Evolutionary conservation across 2,329 filamentous ascomycete species (phyloP).

Genomic region (Diaporthe citri): DNA sequence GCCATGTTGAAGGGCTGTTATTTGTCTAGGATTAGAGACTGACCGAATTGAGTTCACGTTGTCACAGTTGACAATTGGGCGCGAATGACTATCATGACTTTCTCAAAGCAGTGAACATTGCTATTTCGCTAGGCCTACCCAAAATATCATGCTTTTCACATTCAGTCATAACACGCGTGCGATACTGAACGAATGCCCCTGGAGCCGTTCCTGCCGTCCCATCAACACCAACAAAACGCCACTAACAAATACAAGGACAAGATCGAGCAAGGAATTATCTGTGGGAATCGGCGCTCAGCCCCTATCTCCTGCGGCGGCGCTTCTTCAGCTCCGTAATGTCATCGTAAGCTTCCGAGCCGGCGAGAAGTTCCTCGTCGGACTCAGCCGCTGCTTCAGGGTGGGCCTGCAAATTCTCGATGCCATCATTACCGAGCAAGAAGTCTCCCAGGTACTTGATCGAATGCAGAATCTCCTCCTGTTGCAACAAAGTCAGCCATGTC

Average conservation of each 20-base stretch:
- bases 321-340: constrained; percentile 38
- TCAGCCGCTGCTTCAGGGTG: constrained; percentile 43
- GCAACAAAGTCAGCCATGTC: neutral
- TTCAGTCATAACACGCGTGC: constrained; percentile 4
- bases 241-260: neutral
- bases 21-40: neutral
- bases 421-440: constrained; percentile 80
- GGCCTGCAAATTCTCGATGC: constrained; percentile 63
- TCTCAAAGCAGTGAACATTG: constrained; percentile 1
- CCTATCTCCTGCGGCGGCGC: constrained; percentile 32
- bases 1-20: neutral
- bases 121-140: constrained; percentile 14
- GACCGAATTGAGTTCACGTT: neutral
- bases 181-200: neutral
- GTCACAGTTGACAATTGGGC: no score
- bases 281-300: neutral
- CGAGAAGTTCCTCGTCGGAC: constrained; percentile 38
- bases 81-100: neutral
- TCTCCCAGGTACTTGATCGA: constrained; percentile 87
- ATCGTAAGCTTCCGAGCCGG: constrained; percentile 31
- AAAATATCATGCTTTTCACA: constrained; percentile 20
- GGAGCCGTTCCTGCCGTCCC: neutral
- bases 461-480: constrained; percentile 80
- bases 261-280: neutral
- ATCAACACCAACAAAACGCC: neutral